phyloP scores from a whole-genome alignment of 768 basidiomycete genomes.

The Trametes cingulata region DNA sequence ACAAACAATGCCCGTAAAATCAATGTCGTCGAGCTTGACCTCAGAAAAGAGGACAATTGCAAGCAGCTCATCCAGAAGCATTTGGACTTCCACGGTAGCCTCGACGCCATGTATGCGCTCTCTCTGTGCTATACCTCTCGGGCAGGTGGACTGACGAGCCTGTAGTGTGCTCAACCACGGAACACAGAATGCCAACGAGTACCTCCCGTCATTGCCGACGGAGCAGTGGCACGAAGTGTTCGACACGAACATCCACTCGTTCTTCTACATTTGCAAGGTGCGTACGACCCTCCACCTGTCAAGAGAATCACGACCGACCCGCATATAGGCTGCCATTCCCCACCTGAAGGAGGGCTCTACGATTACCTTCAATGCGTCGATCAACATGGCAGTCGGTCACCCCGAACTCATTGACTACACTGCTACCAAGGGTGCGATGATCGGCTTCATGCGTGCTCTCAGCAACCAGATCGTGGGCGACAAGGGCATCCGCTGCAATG shows the following conservation, averaged over 20 bases:
- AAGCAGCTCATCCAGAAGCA: slow-evolving; percentile 40
- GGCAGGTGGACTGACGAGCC: background rate
- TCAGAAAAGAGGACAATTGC: slow-evolving; percentile 41
- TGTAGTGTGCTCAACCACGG: slow-evolving; percentile 45
- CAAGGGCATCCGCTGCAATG: slow-evolving; percentile 44
- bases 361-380: slow-evolving; percentile 47
- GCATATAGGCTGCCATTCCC: slow-evolving; percentile 39
- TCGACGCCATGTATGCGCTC: slow-evolving; percentile 41
- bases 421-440: slow-evolving; percentile 54
- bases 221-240: slow-evolving; percentile 48
- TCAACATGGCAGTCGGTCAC: slow-evolving; percentile 47
- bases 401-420: slow-evolving; percentile 56
- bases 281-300: background rate
- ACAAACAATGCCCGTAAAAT: slow-evolving; percentile 41
- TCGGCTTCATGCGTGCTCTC: slow-evolving; percentile 47
- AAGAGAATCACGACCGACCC: background rate
- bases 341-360: slow-evolving; percentile 40
- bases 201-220: slow-evolving; percentile 37
- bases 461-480: slow-evolving; percentile 52
- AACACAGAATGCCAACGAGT: slow-evolving; percentile 42
- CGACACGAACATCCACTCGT: slow-evolving; percentile 40
- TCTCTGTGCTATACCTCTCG: background rate
- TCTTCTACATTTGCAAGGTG: slow-evolving; percentile 48
- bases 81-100: slow-evolving; percentile 36
- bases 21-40: slow-evolving; percentile 39